Evolutionary conservation across 805 yeast genomes (phyloP), one percentile per base, ranked within the genome.

Genomic region (Teunomyces tritomae): DNA sequence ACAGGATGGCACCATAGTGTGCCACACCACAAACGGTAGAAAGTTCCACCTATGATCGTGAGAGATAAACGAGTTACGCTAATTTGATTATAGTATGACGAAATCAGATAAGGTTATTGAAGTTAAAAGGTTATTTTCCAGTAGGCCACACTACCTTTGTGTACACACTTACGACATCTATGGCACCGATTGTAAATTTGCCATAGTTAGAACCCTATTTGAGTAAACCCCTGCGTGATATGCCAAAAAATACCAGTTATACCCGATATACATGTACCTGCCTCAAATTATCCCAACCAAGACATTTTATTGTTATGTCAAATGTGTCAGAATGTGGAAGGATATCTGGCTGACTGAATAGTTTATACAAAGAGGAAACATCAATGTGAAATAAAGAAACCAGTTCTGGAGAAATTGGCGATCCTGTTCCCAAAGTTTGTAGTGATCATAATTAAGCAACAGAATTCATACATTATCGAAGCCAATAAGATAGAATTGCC

Each of bases 141-240:
- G 5, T 26, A 8, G 13, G 26, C 40, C 40, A 37, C 40, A 37
- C 27, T 37, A 5, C 29, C 14, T n/a, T 4, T 37, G n/a, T n/a
- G 40, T 28, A n/a, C n/a, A n/a, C 39, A 16, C 11, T 24, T 37
- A 29, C 40, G 40, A 26, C 40, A 37, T 37, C 29, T 26, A 37
- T 37, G 27, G 40, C 40, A 14, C 17, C 29, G n/a, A 37, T 37
- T 11, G 9, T 10, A 6, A 33, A 33, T 20, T 20, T 33, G 11
- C 2, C 17, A 7, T 24, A 33, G 9, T 33, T 33, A 8, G 9
- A 10, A n/a, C 36, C 36, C 36, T 4, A 20, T 20, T 20, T 20
- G 24, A 20, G 4, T 20, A 20, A 20, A 20, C 24, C 24, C 24
- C 24, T 20, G 24, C 24, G 24, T 20, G 24, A 2, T 20, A 20